A percentile compares a stretch with the other conserved stretches of the same genome.
Evolutionary conservation across 2,329 filamentous ascomycete genomes (phyloP).

Genomic region (Xylaria sp.): DNA sequence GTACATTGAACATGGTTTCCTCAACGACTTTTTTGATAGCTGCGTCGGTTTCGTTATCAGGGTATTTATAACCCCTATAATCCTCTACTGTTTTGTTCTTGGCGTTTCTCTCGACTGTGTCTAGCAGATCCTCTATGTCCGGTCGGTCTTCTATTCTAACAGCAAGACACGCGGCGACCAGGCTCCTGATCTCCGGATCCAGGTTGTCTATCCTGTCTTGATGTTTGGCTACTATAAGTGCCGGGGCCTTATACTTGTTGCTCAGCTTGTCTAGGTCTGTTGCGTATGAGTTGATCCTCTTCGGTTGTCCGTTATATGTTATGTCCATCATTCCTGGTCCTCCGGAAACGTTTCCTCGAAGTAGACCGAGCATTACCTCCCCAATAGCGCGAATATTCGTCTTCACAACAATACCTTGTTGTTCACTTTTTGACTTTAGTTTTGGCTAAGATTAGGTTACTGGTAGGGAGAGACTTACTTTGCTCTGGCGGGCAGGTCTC

Average conservation of each 20-base stretch:
- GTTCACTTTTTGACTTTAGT: conserved; percentile 26
- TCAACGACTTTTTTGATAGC: conserved; percentile 17
- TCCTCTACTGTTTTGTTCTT: conserved; percentile 3
- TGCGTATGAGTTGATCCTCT: conserved; percentile 20
- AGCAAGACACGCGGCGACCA: conserved; percentile 37
- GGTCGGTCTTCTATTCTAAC: conserved; percentile 26
- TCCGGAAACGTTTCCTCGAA: conserved; percentile 32
- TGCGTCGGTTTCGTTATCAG: conserved; percentile 20
- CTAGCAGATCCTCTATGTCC: conserved; percentile 35
- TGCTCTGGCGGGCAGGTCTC: conserved; percentile 14
- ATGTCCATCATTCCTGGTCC: conserved; percentile 34
- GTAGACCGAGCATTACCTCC: conserved; percentile 35
- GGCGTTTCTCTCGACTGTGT: conserved; percentile 33
- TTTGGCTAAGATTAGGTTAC: not conserved
- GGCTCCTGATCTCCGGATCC: conserved; percentile 36
- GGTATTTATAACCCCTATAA: conserved; percentile 22
- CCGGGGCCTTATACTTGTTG: conserved; percentile 16
- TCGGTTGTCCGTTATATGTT: conserved; percentile 16
- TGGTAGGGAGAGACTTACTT: conserved; percentile 22
- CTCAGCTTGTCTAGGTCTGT: conserved; percentile 29
- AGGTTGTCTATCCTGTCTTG: conserved; percentile 36
- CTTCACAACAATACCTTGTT: conserved; percentile 22
- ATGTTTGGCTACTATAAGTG: conserved; percentile 16
- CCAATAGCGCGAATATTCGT: conserved; percentile 33
- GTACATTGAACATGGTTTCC: conserved; percentile 15